Evolutionary conservation across 2,329 filamentous ascomycete genomes (phyloP).

Genomic region (Boeremia lycopersici): DNA sequence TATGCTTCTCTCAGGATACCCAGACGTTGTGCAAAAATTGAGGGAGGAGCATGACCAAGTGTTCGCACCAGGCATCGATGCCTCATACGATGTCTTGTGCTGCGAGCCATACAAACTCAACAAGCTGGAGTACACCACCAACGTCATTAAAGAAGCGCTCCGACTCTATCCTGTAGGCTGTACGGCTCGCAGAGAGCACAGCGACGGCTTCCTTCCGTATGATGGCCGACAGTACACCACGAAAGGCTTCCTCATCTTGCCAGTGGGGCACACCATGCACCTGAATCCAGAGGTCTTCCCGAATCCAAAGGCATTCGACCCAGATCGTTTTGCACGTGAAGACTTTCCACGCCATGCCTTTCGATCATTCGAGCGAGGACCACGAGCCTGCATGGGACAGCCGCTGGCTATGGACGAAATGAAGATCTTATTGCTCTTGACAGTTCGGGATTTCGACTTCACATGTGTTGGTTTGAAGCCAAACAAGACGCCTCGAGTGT

Average conservation of each 20-base stretch:
- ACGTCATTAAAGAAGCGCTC: slow-evolving; percentile 61
- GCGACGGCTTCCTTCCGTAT: slow-evolving; percentile 42
- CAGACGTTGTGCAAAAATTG: slow-evolving; percentile 38
- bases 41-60: slow-evolving; percentile 59
- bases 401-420: slow-evolving; percentile 61
- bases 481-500: slow-evolving; percentile 30
- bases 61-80: slow-evolving; percentile 52
- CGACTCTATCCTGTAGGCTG: slow-evolving; percentile 59
- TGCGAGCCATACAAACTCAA: slow-evolving; percentile 56
- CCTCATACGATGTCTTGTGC: slow-evolving; percentile 49
- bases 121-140: slow-evolving; percentile 58
- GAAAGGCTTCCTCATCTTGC: slow-evolving; percentile 52
- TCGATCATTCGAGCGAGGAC: slow-evolving; percentile 62
- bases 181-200: slow-evolving; percentile 50
- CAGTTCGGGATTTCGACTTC: slow-evolving; percentile 59
- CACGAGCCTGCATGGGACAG: slow-evolving; percentile 63
- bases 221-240: slow-evolving; percentile 53
- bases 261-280: slow-evolving; percentile 49
- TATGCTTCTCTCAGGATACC: slow-evolving; percentile 39
- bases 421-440: slow-evolving; percentile 58
- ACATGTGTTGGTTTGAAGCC: slow-evolving; percentile 33
- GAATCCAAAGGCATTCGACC: slow-evolving; percentile 36
- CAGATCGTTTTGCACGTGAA: slow-evolving; percentile 48
- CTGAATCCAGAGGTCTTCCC: slow-evolving; percentile 31
- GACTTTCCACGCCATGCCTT: slow-evolving; percentile 56